These are phyloP conservation scores for Talaromyces sp. DNA, from an alignment of 2,329 filamentous ascomycete genomes.

Conservation along the genomic window DNA sequence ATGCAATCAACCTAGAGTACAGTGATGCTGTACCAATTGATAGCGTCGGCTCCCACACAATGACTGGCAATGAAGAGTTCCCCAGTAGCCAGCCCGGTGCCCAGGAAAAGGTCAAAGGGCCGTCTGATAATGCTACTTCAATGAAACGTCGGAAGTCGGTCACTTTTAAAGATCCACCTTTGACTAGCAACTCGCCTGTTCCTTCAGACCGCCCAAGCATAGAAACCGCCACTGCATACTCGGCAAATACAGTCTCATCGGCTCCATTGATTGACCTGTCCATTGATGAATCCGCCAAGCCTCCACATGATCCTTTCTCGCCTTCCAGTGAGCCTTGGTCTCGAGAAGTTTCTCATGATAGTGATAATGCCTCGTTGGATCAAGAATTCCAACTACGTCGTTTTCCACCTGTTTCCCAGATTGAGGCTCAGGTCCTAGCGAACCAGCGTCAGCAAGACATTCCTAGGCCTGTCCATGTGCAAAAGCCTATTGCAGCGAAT, in stretches of 20 bases:
- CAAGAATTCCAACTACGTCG: conserved; percentile 29
- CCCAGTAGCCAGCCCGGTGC: background rate
- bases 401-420: conserved; percentile 43
- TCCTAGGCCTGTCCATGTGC: background rate
- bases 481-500: background rate
- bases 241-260: background rate
- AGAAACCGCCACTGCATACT: background rate
- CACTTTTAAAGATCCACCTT: conserved; percentile 14
- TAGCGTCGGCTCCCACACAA: background rate
- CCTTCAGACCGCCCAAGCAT: too few relatives aligned
- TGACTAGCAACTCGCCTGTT: background rate
- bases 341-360: background rate
- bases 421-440: conserved; percentile 39
- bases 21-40: conserved; percentile 34
- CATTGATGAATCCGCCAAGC: conserved; percentile 34
- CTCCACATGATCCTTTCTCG: conserved; percentile 40
- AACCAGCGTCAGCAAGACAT: conserved; percentile 17
- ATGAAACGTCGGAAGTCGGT: conserved; percentile 20
- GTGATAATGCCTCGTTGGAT: conserved; percentile 20
- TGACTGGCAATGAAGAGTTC: background rate
- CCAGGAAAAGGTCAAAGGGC: too few relatives aligned
- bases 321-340: conserved; percentile 14
- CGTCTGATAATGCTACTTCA: too few relatives aligned
- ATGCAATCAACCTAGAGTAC: conserved; percentile 45
- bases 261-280: conserved; percentile 34